phyloP scores from a whole-genome alignment of 306 rosid genomes.

The Cicer yamashitae region DNA sequence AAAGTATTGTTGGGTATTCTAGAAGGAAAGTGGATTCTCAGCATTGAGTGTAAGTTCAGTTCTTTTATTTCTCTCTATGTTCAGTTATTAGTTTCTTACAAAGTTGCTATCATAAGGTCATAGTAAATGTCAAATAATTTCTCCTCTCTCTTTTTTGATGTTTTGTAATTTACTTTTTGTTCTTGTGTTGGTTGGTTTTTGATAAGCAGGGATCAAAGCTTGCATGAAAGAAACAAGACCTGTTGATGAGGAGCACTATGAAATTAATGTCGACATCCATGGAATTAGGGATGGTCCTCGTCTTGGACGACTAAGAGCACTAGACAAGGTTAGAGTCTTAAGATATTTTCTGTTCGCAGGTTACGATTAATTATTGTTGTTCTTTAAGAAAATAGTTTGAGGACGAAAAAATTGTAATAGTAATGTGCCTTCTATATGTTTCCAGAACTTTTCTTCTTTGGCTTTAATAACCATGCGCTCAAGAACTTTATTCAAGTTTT shows the following conservation, averaged over 20 bases:
- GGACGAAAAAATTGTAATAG: background rate
- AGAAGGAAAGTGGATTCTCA: conserved; percentile 93
- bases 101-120: background rate
- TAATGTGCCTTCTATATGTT: background rate
- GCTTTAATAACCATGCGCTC: background rate
- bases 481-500: conserved; percentile 5
- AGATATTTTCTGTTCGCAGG: conserved; percentile 26
- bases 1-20: conserved; percentile 88
- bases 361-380: background rate
- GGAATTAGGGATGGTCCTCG: conserved; percentile 86
- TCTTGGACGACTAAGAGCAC: conserved; percentile 75
- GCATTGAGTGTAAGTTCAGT: conserved; percentile 64
- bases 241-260: conserved; percentile 74
- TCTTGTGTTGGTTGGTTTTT: conserved; percentile 18
- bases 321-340: conserved; percentile 64
- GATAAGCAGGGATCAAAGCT: conserved; percentile 76
- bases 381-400: background rate
- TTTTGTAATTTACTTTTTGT: conserved; percentile 10
- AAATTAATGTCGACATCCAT: conserved; percentile 70
- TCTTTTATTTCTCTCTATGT: conserved; percentile 13
- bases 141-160: background rate
- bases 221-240: conserved; percentile 66
- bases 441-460: background rate
- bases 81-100: background rate
- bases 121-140: conserved; percentile 3